These are phyloP conservation scores for Lodderomyces pseudojiufengensis DNA, from an alignment of 1,139 yeast genomes.

Conservation along the genomic window DNA sequence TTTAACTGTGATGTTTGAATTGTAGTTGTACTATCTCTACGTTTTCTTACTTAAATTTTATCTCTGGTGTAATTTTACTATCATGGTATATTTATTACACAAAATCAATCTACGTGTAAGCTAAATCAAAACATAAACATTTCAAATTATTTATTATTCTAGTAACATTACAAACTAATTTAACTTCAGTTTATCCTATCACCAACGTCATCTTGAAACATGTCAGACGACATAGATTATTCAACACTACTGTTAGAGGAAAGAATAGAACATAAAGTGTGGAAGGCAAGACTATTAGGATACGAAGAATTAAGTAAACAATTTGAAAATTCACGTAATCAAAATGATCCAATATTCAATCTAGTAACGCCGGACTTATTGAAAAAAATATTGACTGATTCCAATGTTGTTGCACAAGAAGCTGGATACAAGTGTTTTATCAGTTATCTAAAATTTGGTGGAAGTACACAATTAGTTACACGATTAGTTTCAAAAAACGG, in stretches of 20 bases:
- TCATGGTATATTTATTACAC: neutral
- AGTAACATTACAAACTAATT: neutral
- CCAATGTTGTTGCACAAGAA: slow-evolving; percentile 92
- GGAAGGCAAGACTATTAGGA: slow-evolving; percentile 87
- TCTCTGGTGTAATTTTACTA: too few relatives aligned
- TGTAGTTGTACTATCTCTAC: too few relatives aligned
- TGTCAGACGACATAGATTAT: slow-evolving; percentile 56
- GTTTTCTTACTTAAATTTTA: too few relatives aligned
- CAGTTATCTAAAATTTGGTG: slow-evolving; percentile 61
- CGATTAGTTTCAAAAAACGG: slow-evolving; percentile 33
- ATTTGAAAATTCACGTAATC: slow-evolving; percentile 55
- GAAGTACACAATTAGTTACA: slow-evolving; percentile 32
- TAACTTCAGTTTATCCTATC: too few relatives aligned
- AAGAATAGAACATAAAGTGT: slow-evolving; percentile 66
- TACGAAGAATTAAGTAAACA: slow-evolving; percentile 61
- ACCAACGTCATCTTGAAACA: slow-evolving; percentile 15
- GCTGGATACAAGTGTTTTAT: slow-evolving; percentile 60
- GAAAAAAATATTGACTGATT: slow-evolving; percentile 62
- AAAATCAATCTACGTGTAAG: slow-evolving; percentile 2
- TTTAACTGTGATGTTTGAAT: too few relatives aligned
- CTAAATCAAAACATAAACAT: slow-evolving; percentile 3
- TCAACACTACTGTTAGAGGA: slow-evolving; percentile 63
- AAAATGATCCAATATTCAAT: slow-evolving; percentile 53
- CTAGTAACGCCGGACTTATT: slow-evolving; percentile 40
- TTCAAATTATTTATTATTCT: slow-evolving; percentile 1